A percentile compares a stretch with the other conserved stretches of the same genome.
phyloP scores from a whole-genome alignment of 2,329 filamentous ascomycete species.

The Cadophora luteo-olivacea region DNA sequence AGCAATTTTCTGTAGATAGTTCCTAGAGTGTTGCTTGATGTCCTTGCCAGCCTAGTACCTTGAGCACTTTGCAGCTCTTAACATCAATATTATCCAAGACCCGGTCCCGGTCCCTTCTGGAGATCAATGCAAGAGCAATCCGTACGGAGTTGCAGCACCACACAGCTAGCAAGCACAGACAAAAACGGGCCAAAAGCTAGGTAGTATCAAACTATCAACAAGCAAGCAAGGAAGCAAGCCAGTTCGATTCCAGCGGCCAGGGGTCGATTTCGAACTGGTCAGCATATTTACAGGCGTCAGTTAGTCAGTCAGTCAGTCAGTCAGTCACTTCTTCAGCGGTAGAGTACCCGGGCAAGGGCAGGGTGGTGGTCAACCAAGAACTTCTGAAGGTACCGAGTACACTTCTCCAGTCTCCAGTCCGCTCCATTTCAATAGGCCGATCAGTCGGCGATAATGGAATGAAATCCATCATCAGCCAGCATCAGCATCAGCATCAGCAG shows the following conservation, averaged over 20 bases:
- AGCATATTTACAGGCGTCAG: too few relatives aligned
- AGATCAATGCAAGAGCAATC: conserved; percentile 2
- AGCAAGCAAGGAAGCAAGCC: background rate
- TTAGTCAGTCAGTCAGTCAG: too few relatives aligned
- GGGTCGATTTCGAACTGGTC: too few relatives aligned
- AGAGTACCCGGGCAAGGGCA: too few relatives aligned
- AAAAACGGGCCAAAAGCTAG: conserved; percentile 6
- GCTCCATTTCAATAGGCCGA: background rate
- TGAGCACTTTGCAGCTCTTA: background rate
- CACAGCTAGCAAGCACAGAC: background rate
- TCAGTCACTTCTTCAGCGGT: background rate
- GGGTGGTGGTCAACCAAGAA: background rate
- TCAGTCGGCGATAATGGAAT: background rate
- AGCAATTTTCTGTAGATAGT: background rate
- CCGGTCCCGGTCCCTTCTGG: background rate
- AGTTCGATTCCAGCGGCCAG: background rate
- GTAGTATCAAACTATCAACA: background rate
- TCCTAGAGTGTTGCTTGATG: background rate
- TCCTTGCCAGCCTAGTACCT: too few relatives aligned
- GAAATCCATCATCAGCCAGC: background rate
- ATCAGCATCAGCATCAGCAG: background rate
- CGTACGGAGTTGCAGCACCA: background rate
- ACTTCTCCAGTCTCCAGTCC: background rate
- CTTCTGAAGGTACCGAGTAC: background rate
- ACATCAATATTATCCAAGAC: background rate